phyloP scores from a whole-genome alignment of 1,284 basidiomycete genomes.

The Wallemia hederae region DNA sequence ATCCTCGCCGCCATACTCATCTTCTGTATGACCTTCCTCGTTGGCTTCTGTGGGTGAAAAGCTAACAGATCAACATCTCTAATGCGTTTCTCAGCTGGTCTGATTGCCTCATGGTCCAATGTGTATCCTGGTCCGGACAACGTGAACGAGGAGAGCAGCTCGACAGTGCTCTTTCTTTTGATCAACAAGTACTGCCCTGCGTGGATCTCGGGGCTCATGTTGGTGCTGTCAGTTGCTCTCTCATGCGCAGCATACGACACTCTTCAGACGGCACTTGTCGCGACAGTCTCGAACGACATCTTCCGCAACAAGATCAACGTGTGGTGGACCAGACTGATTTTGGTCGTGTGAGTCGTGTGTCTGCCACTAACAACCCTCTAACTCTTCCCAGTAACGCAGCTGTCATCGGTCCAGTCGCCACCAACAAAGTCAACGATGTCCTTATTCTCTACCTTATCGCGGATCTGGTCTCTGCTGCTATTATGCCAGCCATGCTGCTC shows the following conservation, averaged over 20 bases:
- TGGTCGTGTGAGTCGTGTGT: conserved; percentile 12
- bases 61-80: conserved; percentile 13
- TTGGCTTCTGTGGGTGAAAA: conserved; percentile 13
- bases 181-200: conserved; percentile 11
- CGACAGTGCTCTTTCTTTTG: conserved; percentile 12
- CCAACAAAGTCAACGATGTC: conserved; percentile 8
- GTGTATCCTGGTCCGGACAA: conserved; percentile 1
- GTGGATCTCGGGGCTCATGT: conserved; percentile 13
- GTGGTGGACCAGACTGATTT: conserved; percentile 13
- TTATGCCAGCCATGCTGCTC: conserved; percentile 12
- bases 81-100: conserved; percentile 8
- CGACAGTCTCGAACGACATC: conserved; percentile 15
- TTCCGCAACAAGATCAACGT: conserved; percentile 15
- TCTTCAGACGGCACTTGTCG: conserved; percentile 15
- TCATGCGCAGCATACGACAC: conserved; percentile 16
- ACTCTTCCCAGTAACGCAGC: conserved; percentile 7
- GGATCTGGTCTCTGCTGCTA: conserved; percentile 13
- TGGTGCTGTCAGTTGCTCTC: conserved; percentile 13
- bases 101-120: background rate
- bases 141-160: conserved; percentile 10
- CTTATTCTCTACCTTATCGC: conserved; percentile 15
- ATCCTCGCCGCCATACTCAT: conserved; percentile 11
- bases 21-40: conserved; percentile 14
- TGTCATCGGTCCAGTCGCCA: background rate
- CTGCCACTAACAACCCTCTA: conserved; percentile 11